These are phyloP conservation scores for Penicillium sp. DNA, from an alignment of 2,329 filamentous ascomycete species.

Conservation along the genomic window DNA sequence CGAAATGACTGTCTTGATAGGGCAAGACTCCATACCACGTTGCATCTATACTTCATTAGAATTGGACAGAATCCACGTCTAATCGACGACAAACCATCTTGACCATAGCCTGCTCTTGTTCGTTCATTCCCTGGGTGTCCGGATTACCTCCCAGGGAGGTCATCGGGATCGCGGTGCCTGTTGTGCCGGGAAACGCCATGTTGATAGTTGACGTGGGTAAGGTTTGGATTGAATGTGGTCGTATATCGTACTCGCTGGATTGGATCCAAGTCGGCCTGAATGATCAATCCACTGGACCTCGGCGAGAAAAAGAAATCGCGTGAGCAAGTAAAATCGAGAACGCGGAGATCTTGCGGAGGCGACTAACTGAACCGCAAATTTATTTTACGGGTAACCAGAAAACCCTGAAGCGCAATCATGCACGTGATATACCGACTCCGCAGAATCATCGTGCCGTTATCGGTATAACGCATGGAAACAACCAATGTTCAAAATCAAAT, in stretches of 20 bases:
- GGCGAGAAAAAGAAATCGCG: background rate
- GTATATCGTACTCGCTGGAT: background rate
- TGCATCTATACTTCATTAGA: slow-evolving; percentile 53
- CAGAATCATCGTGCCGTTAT: slow-evolving; percentile 2
- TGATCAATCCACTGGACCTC: background rate
- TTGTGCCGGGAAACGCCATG: slow-evolving; percentile 34
- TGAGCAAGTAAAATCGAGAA: slow-evolving; percentile 4
- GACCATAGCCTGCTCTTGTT: slow-evolving; percentile 43
- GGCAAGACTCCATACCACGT: slow-evolving; percentile 81
- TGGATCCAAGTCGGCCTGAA: background rate
- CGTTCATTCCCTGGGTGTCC: slow-evolving; percentile 35
- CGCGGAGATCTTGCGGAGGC: slow-evolving; percentile 28
- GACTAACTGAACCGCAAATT: slow-evolving; percentile 25
- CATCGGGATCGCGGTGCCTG: slow-evolving; percentile 27
- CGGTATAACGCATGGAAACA: background rate
- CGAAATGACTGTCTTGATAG: slow-evolving; percentile 76
- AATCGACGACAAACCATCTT: slow-evolving; percentile 32
- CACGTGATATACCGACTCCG: slow-evolving; percentile 18
- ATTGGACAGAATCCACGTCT: background rate
- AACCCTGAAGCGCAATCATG: slow-evolving; percentile 8
- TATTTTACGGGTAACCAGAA: slow-evolving; percentile 23
- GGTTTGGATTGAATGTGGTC: no score
- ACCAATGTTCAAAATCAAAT: no score
- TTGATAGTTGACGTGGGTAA: slow-evolving; percentile 1
- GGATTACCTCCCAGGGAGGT: slow-evolving; percentile 23